Evolutionary conservation across 352 stramenopile species (phyloP).

Genomic region (Globisporangium cylindrosporum): DNA sequence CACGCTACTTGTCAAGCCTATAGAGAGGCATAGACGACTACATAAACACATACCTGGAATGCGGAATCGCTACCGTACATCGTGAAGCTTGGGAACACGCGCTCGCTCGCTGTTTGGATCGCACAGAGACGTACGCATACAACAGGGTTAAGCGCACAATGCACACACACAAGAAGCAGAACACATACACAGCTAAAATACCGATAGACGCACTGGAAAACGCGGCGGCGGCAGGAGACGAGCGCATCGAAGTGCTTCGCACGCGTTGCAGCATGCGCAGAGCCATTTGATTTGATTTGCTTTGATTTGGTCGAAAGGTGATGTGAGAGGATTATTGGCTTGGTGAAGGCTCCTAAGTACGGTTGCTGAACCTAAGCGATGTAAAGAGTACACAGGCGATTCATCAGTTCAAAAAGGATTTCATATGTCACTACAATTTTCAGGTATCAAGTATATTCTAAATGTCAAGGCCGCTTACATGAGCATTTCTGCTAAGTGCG

Average conservation of each 20-base stretch:
- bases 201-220: constrained; percentile 29
- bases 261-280: constrained; percentile 32
- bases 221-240: constrained; percentile 6
- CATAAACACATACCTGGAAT: constrained; percentile 41
- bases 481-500: no score
- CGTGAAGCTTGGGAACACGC: constrained; percentile 76
- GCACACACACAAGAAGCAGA: neutral
- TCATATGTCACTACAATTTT: no score
- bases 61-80: constrained; percentile 69
- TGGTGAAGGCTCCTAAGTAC: no score
- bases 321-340: neutral
- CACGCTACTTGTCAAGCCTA: neutral
- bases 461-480: no score
- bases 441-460: no score
- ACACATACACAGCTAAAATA: neutral
- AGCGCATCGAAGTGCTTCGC: constrained; percentile 14
- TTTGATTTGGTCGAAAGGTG: constrained; percentile 3
- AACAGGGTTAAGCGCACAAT: neutral
- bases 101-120: constrained; percentile 35
- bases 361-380: no score
- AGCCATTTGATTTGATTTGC: constrained; percentile 22
- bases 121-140: neutral
- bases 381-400: no score
- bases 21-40: neutral
- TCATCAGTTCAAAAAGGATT: no score